These are phyloP conservation scores for Suillus occidentalis DNA, from an alignment of 768 basidiomycete genomes.

Conservation along the genomic window DNA sequence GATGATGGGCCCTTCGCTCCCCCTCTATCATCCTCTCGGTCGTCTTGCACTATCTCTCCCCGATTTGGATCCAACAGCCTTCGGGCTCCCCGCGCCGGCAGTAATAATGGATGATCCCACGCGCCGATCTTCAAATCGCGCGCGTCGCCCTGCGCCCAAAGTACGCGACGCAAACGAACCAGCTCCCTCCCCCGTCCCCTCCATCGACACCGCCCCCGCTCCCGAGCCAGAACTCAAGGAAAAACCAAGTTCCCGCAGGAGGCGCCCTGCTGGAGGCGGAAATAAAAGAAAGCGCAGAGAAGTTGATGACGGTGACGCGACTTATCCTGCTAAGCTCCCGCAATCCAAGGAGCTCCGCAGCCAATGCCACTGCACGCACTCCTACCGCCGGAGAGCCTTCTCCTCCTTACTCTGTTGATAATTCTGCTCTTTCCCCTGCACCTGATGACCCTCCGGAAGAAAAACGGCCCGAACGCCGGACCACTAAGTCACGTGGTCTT, in stretches of 20 bases:
- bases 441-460: constrained; percentile 35
- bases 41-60: constrained; percentile 64
- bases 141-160: constrained; percentile 50
- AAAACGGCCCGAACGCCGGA: constrained; percentile 42
- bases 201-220: constrained; percentile 23
- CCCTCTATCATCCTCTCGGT: constrained; percentile 70
- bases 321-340: constrained; percentile 72
- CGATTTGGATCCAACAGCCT: constrained; percentile 54
- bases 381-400: constrained; percentile 43
- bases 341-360: constrained; percentile 42
- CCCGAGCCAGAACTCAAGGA: constrained; percentile 41
- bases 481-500: constrained; percentile 45
- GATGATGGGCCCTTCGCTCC: constrained; percentile 44
- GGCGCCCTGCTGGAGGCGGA: constrained; percentile 38
- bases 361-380: constrained; percentile 20
- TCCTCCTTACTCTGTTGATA: constrained; percentile 34
- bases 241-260: constrained; percentile 53
- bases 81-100: constrained; percentile 53
- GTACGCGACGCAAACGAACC: constrained; percentile 47
- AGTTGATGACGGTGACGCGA: constrained; percentile 59
- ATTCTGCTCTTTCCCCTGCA: constrained; percentile 24
- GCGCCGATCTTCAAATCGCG: constrained; percentile 44
- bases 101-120: constrained; percentile 43
- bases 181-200: constrained; percentile 22
- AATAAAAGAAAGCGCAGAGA: constrained; percentile 61